phyloP scores from a whole-genome alignment of 768 basidiomycete species.

The Panaeolus cyanescens region DNA sequence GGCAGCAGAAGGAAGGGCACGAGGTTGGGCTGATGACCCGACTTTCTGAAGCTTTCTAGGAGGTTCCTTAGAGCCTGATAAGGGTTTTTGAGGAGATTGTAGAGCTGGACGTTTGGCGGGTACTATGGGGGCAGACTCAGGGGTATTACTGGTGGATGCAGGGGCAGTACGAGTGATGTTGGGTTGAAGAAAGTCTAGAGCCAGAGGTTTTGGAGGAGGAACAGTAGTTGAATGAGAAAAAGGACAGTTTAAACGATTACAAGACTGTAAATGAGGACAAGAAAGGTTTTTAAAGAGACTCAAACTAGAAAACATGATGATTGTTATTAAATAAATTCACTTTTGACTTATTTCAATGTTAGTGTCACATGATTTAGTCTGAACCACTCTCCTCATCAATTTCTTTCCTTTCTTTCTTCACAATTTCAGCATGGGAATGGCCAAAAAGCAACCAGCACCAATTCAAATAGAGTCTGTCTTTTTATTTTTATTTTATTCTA shows the following conservation, averaged over 20 bases:
- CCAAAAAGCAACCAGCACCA: not conserved
- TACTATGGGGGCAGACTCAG: conserved; percentile 25
- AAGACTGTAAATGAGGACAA: conserved; percentile 58
- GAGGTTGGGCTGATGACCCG: conserved; percentile 37
- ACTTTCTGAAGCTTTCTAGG: conserved; percentile 68
- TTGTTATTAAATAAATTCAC: conserved; percentile 5
- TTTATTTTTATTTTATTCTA: not conserved
- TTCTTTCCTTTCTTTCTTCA: too few species aligned
- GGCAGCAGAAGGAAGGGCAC: conserved; percentile 44
- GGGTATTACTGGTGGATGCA: conserved; percentile 16
- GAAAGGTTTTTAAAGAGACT: conserved; percentile 57
- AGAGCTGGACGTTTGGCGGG: conserved; percentile 56
- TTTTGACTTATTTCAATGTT: not conserved
- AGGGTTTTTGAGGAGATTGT: conserved; percentile 29
- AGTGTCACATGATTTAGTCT: too few species aligned
- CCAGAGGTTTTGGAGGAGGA: conserved; percentile 35
- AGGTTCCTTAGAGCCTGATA: conserved; percentile 41
- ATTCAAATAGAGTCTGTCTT: not conserved
- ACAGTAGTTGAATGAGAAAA: conserved; percentile 61
- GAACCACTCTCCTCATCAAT: too few species aligned
- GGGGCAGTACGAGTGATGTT: conserved; percentile 3
- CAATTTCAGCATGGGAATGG: too few species aligned
- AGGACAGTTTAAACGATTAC: conserved; percentile 56
- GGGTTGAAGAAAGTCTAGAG: conserved; percentile 21
- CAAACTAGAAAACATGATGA: conserved; percentile 62